Base-by-base conservation (phyloP, 208 protist species). In the Vickermania spadyakhi region DNA sequence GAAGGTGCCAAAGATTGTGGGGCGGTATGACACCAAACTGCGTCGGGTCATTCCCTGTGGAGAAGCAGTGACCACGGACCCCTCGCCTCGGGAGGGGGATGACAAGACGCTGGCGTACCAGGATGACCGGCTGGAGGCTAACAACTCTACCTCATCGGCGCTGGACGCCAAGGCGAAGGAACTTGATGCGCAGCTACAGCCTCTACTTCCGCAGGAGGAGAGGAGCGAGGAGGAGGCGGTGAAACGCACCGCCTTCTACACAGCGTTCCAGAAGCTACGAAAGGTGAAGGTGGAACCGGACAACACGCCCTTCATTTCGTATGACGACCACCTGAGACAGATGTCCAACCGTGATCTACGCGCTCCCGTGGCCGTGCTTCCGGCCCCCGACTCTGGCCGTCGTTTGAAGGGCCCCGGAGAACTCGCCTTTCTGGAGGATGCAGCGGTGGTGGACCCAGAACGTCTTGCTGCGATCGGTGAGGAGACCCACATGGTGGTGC, bases 361-460 rank as follows among this genome's bases (percentile, higher is more conserved):
- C 18, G 36, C 36, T 45, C 36, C 36, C 18, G 36, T 45, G 7
- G 7, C 18, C 11, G 36, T 45, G 18, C 7, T 45, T 7, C 36
- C 36, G 18, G 18, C 36, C 7, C 11, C 36, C 11, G 18, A 45
- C 18, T 45, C 36, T 45, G 36, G 36, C 7, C 36, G 36, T 7
- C 36, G 36, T n/a, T 18, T 45, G 18, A 45, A 45, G 36, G 36
- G 36, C 36, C 7, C 11, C 18, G 36, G 36, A n/a, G 36, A 45
- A 18, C 51, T 27, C 25, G 11, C 51, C 51, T 55, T 28, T 23
- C 21, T 55, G 51, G 51, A 55, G 21, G 51, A 55, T 55, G 21
- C 13, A 7, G 21, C 5, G 5, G 21, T 27, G 21, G 25, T 55
- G 21, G 51, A 55, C 26, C n/a, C 13, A 23, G 51, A 55, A 23